These are phyloP conservation scores for Coelastrella sp. DNA, from an alignment of 139 green algal species.

Conservation along the genomic window DNA sequence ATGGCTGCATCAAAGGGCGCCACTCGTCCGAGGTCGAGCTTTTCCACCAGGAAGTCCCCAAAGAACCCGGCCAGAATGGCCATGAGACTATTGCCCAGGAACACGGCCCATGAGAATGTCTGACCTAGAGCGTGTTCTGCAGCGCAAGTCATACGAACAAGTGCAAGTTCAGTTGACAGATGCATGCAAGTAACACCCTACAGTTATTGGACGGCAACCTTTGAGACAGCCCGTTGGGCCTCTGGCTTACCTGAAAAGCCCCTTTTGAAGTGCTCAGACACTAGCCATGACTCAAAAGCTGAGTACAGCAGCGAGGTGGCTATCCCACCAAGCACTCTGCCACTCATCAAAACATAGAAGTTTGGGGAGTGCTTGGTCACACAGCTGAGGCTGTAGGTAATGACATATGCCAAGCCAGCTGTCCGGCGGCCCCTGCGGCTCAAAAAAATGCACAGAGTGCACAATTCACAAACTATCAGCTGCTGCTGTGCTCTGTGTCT, in stretches of 20 bases:
- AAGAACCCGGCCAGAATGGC: constrained; percentile 65
- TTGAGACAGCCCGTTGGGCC: not conserved
- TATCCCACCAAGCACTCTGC: constrained; percentile 93
- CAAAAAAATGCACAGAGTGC: not conserved
- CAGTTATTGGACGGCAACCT: too few species aligned
- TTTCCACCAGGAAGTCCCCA: constrained; percentile 87
- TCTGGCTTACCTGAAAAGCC: constrained; percentile 45
- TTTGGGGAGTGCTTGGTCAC: constrained; percentile 94
- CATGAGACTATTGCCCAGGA: constrained; percentile 95
- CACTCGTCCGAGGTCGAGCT: constrained; percentile 79
- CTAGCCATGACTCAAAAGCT: constrained; percentile 94
- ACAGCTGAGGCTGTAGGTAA: constrained; percentile 91
- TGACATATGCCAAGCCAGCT: constrained; percentile 87
- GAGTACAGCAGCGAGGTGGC: constrained; percentile 97
- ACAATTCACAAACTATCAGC: not conserved
- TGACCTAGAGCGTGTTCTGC: constrained; percentile 79
- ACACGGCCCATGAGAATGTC: constrained; percentile 91
- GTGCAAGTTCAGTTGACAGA: not conserved
- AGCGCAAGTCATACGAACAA: not conserved
- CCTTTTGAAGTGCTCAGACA: constrained; percentile 62
- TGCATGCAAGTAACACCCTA: not conserved
- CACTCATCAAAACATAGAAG: constrained; percentile 90
- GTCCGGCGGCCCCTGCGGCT: constrained; percentile 83
- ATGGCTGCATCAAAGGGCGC: constrained; percentile 95
- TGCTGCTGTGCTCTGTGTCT: not conserved